A percentile compares a stretch with the other conserved stretches of the same genome.
These are phyloP conservation scores for Aureobasidium mangrovei DNA, from an alignment of 2,329 filamentous ascomycete genomes.

Conservation along the genomic window DNA sequence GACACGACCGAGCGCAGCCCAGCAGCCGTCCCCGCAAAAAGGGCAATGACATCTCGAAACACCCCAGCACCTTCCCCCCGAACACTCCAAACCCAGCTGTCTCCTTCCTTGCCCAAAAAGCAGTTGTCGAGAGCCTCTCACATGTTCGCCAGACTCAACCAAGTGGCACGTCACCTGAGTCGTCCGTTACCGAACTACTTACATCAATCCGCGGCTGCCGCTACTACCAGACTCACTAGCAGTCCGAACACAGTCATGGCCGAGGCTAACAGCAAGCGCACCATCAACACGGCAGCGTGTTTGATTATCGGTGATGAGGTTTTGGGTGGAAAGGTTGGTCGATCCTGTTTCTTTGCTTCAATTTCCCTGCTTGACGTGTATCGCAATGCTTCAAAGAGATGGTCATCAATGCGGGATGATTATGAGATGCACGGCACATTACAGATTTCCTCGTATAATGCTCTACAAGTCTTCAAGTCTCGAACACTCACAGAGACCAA, in stretches of 20 bases:
- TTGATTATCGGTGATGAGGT: constrained; percentile 97
- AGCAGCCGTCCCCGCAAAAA: constrained; percentile 8
- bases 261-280: constrained; percentile 51
- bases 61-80: not conserved
- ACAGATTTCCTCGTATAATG: too few species aligned
- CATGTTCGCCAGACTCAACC: constrained; percentile 72
- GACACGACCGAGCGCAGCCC: not conserved
- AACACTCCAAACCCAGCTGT: not conserved
- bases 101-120: not conserved
- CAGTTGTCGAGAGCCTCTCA: not conserved
- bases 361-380: too few species aligned
- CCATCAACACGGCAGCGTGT: constrained; percentile 82
- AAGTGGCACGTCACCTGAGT: constrained; percentile 63
- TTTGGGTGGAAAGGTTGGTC: constrained; percentile 75
- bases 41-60: constrained; percentile 12
- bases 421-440: too few species aligned
- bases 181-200: constrained; percentile 51
- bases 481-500: not conserved
- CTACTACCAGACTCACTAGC: constrained; percentile 14
- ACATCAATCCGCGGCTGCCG: constrained; percentile 37
- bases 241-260: constrained; percentile 28
- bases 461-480: not conserved
- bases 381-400: not conserved
- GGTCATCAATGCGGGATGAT: too few species aligned
- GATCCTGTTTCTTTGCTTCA: not conserved